These are phyloP conservation scores for Alternaria triticina DNA, from an alignment of 2,329 filamentous ascomycete genomes.

Conservation along the genomic window DNA sequence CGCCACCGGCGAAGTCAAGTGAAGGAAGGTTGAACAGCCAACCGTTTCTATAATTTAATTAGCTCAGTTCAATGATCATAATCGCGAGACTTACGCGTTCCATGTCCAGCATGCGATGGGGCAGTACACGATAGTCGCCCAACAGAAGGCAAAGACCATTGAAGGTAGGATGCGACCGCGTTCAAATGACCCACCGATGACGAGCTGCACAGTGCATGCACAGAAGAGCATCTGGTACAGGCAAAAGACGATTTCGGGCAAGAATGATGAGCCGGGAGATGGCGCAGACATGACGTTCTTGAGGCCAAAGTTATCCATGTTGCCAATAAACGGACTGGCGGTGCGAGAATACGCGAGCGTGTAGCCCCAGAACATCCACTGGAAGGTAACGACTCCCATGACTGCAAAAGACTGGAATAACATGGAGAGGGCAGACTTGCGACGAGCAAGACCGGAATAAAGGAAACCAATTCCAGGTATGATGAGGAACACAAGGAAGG, in stretches of 20 bases:
- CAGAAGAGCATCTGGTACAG: constrained; percentile 71
- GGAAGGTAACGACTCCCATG: constrained; percentile 62
- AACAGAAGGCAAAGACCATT: constrained; percentile 68
- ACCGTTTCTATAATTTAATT: constrained; percentile 47
- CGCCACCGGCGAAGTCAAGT: constrained; percentile 67
- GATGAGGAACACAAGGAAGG: constrained; percentile 69
- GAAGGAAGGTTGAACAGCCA: constrained; percentile 68
- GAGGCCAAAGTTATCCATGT: constrained; percentile 67
- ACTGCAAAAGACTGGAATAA: constrained; percentile 69
- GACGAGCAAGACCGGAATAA: constrained; percentile 67
- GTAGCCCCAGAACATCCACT: constrained; percentile 72
- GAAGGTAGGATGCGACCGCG: constrained; percentile 69
- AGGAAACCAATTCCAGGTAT: constrained; percentile 71
- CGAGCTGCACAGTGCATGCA: constrained; percentile 67
- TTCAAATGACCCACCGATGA: constrained; percentile 69
- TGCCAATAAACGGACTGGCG: constrained; percentile 67
- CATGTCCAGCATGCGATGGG: constrained; percentile 71
- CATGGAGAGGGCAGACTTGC: constrained; percentile 67
- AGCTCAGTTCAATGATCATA: neutral
- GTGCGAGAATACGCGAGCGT: constrained; percentile 66
- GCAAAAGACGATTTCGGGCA: constrained; percentile 71
- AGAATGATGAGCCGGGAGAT: constrained; percentile 61
- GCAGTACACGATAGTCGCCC: constrained; percentile 70
- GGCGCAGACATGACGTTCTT: constrained; percentile 67
- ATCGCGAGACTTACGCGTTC: constrained; percentile 56